Conservation (phyloP, 352 stramenopile genomes). For the Globisporangium cederbergense region DNA sequence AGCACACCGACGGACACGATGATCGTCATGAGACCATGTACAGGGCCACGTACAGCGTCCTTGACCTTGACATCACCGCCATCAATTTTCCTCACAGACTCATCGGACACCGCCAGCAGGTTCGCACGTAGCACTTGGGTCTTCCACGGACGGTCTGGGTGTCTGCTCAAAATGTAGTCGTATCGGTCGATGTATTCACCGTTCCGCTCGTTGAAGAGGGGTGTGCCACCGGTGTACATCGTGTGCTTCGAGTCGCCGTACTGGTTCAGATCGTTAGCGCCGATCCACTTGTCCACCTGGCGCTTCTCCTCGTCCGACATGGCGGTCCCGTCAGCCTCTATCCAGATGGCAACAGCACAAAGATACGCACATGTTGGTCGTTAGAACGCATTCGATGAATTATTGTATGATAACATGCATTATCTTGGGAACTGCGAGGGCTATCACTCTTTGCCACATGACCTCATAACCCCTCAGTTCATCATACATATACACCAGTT, state of each 20-base stretch:
- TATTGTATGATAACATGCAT: not conserved
- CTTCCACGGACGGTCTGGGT: conserved; percentile 62
- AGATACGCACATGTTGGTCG: not conserved
- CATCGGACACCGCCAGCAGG: conserved; percentile 16
- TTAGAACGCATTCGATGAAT: not conserved
- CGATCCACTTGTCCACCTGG: conserved; percentile 31
- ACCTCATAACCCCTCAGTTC: not conserved
- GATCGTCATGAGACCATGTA: conserved; percentile 11
- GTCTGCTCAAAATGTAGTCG: conserved; percentile 58
- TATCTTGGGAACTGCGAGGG: not conserved
- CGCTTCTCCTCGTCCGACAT: conserved; percentile 18
- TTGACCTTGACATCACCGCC: not conserved
- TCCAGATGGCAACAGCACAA: not conserved
- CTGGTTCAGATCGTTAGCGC: conserved; percentile 8
- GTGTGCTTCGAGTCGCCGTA: conserved; percentile 26
- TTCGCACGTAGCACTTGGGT: conserved; percentile 19
- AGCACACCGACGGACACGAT: conserved; percentile 23
- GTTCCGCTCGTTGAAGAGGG: conserved; percentile 73
- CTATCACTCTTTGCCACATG: not conserved
- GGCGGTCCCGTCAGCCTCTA: not conserved
- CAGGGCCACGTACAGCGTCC: not conserved
- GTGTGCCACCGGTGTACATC: conserved; percentile 73
- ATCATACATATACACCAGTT: not conserved
- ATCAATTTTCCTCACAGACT: not conserved
- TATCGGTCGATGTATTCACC: conserved; percentile 48